Conservation (phyloP, 805 yeast genomes). For the Cyberlindnera sargentensis region DNA sequence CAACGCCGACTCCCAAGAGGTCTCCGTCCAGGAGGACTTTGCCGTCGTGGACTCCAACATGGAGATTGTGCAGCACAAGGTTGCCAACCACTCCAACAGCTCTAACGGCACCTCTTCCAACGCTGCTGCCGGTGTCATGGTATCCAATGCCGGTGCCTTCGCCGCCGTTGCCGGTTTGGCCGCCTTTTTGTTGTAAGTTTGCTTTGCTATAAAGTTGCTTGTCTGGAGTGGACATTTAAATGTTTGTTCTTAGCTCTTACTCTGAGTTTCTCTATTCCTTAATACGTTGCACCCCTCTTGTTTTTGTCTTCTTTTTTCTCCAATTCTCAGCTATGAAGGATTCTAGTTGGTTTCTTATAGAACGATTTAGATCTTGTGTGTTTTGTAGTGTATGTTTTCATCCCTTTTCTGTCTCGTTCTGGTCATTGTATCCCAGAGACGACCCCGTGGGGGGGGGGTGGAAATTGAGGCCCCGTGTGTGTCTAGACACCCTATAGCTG, state of each 20-base stretch:
- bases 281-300: not conserved
- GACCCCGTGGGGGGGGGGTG: too few species aligned
- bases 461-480: too few species aligned
- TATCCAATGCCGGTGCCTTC: slow-evolving; percentile 14
- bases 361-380: too few species aligned
- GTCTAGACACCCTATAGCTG: too few species aligned
- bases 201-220: not conserved
- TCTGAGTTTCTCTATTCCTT: not conserved
- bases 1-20: slow-evolving; percentile 7
- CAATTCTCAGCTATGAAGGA: too few species aligned
- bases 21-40: slow-evolving; percentile 10
- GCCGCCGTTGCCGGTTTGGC: slow-evolving; percentile 22
- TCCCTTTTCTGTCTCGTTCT: too few species aligned
- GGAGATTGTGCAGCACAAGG: slow-evolving; percentile 4
- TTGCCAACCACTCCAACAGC: slow-evolving; percentile 9
- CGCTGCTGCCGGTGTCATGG: slow-evolving; percentile 19
- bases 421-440: too few species aligned
- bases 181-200: slow-evolving; percentile 20
- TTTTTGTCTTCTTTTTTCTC: too few species aligned
- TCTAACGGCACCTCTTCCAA: slow-evolving; percentile 23
- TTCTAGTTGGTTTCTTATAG: too few species aligned
- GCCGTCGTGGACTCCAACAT: slow-evolving; percentile 11
- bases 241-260: not conserved
- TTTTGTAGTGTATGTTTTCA: too few species aligned
- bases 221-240: too few species aligned